A percentile compares a stretch with the other conserved stretches of the same genome.
Conservation (phyloP, 2,329 filamentous ascomycete genomes). For the Sporothrix humicola region DNA sequence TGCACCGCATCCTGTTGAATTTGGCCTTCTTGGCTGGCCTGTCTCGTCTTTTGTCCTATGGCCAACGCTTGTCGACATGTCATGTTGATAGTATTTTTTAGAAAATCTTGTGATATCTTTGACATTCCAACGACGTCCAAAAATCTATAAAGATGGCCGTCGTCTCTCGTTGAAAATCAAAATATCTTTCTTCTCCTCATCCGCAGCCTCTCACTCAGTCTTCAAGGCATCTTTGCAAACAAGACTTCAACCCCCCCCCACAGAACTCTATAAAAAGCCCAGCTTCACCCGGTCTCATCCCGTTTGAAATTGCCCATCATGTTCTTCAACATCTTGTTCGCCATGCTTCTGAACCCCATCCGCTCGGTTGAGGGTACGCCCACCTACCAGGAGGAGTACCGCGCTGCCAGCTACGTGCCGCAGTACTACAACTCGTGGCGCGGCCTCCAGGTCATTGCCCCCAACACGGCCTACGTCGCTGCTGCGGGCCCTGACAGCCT, state of each 20-base stretch:
- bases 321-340: constrained; percentile 21
- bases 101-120: too few species aligned
- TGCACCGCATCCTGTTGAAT: neutral
- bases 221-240: neutral
- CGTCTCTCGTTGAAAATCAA: neutral
- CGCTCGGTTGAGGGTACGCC: constrained; percentile 15
- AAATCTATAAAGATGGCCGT: constrained; percentile 7
- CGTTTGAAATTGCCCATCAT: neutral
- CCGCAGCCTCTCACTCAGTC: neutral
- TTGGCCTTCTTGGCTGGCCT: neutral
- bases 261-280: constrained; percentile 19
- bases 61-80: neutral
- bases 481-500: constrained; percentile 6
- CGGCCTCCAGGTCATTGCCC: constrained; percentile 27
- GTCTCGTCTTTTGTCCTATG: neutral
- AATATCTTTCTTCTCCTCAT: neutral
- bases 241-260: neutral
- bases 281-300: neutral
- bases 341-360: constrained; percentile 11
- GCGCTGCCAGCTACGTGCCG: constrained; percentile 8
- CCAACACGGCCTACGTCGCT: constrained; percentile 21
- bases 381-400: constrained; percentile 29
- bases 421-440: constrained; percentile 6
- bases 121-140: too few species aligned
- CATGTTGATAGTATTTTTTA: neutral